Evolutionary conservation across 495 filamentous ascomycete species (phyloP), one percentile per base, ranked within the genome.

Genomic region (Terfezia claveryi): DNA sequence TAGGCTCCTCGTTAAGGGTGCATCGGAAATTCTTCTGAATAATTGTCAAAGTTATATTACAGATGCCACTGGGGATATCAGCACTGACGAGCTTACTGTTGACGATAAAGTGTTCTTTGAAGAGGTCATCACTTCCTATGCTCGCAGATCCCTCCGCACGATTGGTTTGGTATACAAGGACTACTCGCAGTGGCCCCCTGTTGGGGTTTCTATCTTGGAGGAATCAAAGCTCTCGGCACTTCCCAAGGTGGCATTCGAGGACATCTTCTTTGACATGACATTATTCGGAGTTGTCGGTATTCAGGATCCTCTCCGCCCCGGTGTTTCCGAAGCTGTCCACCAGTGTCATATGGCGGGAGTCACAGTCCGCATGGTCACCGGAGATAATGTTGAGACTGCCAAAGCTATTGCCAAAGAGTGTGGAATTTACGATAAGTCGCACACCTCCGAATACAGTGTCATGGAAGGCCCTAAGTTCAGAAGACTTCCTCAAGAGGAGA

Each of bases 401-500:
- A 76, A 77, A 55, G 85, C 86, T 10, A 93, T 93, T 60, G 86
- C 86, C 10, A 72, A 68, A 9, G 83, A 89, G 50, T 92, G 86
- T 66, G 86, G 86, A 17, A 92, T 93, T 57, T 80, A 82, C 59
- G 41, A 46, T 20, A 14, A 5, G 1, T 14, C 41, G 0, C 14
- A 46, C 12, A 82, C 82, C 12, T 68, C 73, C n/a, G 73, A 75
- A 58, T 84, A 81, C 10, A 56, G 85, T 16, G 74, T 87, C 50
- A 82, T 93, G 79, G 86, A 93, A 69, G 86, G 86, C 0, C 83
- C 82, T 37, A 77, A 77, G 52, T 92, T 93, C 71, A 80, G 86
- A 44, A 81, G 84, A 57, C 70, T 93, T 38, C 79, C 75, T 46
- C 78, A 82, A 62, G 66, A 66, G 0, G 73, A 83, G 56, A 83